Conservation (phyloP, 495 filamentous ascomycete genomes). For the Aspergillus indologenus region DNA sequence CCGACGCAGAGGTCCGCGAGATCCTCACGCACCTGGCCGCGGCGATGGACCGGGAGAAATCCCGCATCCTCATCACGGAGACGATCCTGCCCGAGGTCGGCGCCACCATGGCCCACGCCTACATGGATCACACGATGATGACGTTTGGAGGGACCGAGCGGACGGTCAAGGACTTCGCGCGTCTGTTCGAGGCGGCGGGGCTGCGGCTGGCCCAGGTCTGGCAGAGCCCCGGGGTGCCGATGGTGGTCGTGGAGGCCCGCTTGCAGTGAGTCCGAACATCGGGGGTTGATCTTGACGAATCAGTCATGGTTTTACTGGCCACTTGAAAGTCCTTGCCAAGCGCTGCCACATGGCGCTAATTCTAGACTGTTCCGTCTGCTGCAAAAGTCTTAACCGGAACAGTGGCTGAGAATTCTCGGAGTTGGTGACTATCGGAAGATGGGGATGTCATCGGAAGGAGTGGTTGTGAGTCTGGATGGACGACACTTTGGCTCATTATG, state of each 20-base stretch:
- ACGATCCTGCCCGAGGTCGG: conserved; percentile 6
- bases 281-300: too few relatives aligned
- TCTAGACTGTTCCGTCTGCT: too few relatives aligned
- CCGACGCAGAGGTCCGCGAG: conserved; percentile 33
- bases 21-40: conserved; percentile 40
- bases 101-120: background rate
- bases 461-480: too few relatives aligned
- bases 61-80: conserved; percentile 16
- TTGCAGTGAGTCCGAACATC: background rate
- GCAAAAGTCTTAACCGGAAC: too few relatives aligned
- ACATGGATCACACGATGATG: conserved; percentile 8
- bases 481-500: too few relatives aligned
- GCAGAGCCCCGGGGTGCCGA: background rate
- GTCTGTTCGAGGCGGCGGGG: conserved; percentile 1
- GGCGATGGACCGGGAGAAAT: conserved; percentile 34
- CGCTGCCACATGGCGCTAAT: too few relatives aligned
- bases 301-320: too few relatives aligned
- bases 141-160: conserved; percentile 8
- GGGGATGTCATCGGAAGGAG: too few relatives aligned
- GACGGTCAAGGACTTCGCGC: conserved; percentile 3
- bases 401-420: too few relatives aligned
- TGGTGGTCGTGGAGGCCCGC: background rate
- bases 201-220: background rate
- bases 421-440: too few relatives aligned
- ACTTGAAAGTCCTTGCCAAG: too few relatives aligned